Percentiles rank a stretch among this genome's conserved stretches.
Conservation (phyloP, 768 basidiomycete genomes). For the Naganishia vishniacii region DNA sequence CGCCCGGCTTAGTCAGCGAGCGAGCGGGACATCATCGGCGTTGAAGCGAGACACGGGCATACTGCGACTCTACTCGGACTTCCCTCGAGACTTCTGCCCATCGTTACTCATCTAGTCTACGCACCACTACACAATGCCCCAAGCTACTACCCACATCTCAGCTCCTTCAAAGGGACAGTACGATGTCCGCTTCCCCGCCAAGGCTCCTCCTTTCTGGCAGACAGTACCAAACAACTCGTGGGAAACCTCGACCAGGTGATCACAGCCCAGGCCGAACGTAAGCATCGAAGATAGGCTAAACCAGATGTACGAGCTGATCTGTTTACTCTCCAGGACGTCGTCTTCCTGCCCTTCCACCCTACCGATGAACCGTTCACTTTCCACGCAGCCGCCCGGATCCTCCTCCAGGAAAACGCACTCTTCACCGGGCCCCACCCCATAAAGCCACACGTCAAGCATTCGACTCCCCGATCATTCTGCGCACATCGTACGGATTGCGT, state of each 20-base stretch:
- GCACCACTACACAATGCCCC: constrained; percentile 9
- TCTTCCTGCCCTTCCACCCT: constrained; percentile 46
- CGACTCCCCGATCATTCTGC: constrained; percentile 33
- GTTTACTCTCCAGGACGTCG: constrained; percentile 27
- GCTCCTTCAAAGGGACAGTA: constrained; percentile 34
- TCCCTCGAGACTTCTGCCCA: no score
- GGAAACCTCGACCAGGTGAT: constrained; percentile 54
- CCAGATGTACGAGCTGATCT: no score
- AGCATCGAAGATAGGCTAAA: constrained; percentile 26
- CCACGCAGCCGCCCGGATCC: constrained; percentile 64
- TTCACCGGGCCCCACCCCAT: constrained; percentile 58
- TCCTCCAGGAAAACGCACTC: constrained; percentile 67
- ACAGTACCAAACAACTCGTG: constrained; percentile 55
- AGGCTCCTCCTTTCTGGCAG: constrained; percentile 61
- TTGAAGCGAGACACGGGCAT: no score
- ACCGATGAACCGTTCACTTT: constrained; percentile 43
- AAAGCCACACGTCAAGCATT: constrained; percentile 69
- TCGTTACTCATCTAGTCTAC: no score
- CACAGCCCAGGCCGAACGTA: constrained; percentile 53
- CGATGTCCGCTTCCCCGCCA: constrained; percentile 55
- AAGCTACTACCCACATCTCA: constrained; percentile 38
- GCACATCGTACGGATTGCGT: constrained; percentile 65
- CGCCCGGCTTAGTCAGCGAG: no score
- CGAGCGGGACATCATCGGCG: no score
- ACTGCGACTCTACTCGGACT: no score